Conservation (phyloP, 306 rosid species). For the Quercus alba region DNA sequence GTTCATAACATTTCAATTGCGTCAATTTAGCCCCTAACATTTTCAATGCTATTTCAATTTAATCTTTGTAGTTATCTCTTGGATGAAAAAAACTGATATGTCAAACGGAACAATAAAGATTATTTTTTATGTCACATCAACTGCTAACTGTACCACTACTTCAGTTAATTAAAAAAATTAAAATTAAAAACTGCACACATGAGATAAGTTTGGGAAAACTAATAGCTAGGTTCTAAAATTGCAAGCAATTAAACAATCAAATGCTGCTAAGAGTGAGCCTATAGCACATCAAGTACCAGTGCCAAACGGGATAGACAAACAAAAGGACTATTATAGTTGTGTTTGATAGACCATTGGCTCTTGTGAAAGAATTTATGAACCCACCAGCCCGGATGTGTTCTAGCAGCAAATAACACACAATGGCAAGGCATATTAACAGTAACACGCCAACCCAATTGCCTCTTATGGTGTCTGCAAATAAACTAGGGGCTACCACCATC, state of each 20-base stretch:
- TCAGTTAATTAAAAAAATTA: too few relatives aligned
- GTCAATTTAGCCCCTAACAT: too few relatives aligned
- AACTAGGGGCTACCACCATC: conserved; percentile 56
- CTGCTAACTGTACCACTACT: too few relatives aligned
- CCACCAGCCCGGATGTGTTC: conserved; percentile 96
- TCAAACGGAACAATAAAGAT: too few relatives aligned
- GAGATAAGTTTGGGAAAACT: too few relatives aligned
- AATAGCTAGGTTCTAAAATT: not conserved
- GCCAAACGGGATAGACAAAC: conserved; percentile 78
- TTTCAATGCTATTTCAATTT: too few relatives aligned
- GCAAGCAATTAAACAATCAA: conserved; percentile 13
- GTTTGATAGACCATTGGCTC: conserved; percentile 67
- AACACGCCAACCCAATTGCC: conserved; percentile 43
- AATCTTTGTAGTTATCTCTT: accelerated
- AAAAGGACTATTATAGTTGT: conserved; percentile 65
- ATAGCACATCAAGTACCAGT: conserved; percentile 32
- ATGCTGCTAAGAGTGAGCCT: conserved; percentile 2
- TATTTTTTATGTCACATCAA: too few relatives aligned
- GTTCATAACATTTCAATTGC: too few relatives aligned
- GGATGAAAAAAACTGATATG: too few relatives aligned
- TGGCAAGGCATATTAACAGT: conserved; percentile 46
- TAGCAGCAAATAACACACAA: conserved; percentile 82
- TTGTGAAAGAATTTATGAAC: conserved; percentile 76
- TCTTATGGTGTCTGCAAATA: conserved; percentile 54
- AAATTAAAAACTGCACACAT: too few relatives aligned